Percentiles rank a stretch among this genome's conserved stretches.
Conservation (phyloP, 1,284 basidiomycete species). For the Rhodofomes roseus region DNA sequence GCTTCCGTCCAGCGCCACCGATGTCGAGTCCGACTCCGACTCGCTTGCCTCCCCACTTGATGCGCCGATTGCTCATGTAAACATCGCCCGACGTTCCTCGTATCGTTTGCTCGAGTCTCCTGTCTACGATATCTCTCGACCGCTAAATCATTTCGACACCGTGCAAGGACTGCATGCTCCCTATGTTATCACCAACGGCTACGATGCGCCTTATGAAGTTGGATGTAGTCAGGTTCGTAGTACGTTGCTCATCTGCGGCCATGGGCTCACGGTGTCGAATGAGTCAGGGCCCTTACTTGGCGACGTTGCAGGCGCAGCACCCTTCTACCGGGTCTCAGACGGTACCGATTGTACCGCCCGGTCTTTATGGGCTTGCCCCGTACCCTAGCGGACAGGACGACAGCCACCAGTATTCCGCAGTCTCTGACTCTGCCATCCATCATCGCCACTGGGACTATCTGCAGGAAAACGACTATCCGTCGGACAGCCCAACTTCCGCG, state of each 20-base stretch:
- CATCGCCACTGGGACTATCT: background rate
- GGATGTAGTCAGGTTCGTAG: background rate
- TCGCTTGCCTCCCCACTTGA: constrained; percentile 20
- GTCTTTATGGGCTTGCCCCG: background rate
- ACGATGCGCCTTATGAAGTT: background rate
- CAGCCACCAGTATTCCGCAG: background rate
- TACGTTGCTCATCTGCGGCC: background rate
- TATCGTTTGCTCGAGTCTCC: background rate
- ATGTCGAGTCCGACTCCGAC: constrained; percentile 21
- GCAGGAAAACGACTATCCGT: background rate
- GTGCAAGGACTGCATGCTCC: background rate
- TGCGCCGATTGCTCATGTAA: background rate
- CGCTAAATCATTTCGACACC: background rate
- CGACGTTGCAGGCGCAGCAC: background rate
- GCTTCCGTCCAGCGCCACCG: constrained; percentile 17
- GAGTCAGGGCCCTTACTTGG: background rate
- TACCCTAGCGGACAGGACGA: background rate
- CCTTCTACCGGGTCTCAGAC: background rate
- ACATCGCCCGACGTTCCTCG: background rate
- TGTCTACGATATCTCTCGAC: background rate
- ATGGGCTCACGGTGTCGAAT: background rate
- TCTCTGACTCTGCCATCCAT: background rate
- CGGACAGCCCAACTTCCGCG: background rate
- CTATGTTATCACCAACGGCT: background rate
- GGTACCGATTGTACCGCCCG: background rate